Evolutionary conservation across 1,139 yeast species (phyloP).

Genomic region (Saccharomyces hybrid): DNA sequence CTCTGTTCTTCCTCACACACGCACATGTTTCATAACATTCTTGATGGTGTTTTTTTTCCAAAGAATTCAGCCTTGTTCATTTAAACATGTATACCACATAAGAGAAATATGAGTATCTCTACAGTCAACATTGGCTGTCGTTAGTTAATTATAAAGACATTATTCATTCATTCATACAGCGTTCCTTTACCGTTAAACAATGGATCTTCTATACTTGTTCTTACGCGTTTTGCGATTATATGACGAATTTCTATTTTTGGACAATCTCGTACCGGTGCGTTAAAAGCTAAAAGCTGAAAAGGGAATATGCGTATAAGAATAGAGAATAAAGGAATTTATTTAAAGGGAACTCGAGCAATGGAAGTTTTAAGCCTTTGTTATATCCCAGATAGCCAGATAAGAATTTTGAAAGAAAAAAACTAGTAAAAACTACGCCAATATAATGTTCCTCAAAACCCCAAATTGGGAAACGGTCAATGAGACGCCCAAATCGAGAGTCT

Average conservation of each 20-base stretch:
- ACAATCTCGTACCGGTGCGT: background rate
- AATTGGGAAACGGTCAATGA: background rate
- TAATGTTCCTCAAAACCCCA: background rate
- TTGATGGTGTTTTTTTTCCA: background rate
- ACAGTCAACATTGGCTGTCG: background rate
- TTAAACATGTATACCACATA: background rate
- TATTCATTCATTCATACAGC: background rate
- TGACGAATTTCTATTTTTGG: background rate
- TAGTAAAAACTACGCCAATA: background rate
- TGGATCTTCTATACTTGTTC: background rate
- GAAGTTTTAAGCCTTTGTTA: background rate
- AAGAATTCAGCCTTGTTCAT: background rate
- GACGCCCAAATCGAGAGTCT: background rate
- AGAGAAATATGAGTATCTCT: background rate
- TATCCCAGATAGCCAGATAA: no score
- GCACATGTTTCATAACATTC: background rate
- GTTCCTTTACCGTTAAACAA: background rate
- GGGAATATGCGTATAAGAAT: background rate
- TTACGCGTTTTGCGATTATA: background rate
- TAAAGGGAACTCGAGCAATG: background rate
- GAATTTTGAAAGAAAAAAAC: background rate
- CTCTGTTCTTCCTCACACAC: background rate
- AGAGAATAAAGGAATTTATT: background rate
- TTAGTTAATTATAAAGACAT: background rate
- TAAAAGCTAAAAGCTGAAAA: background rate